These are phyloP conservation scores for Aspergillus novofumigatus DNA, from an alignment of 2,329 filamentous ascomycete genomes.

Conservation along the genomic window DNA sequence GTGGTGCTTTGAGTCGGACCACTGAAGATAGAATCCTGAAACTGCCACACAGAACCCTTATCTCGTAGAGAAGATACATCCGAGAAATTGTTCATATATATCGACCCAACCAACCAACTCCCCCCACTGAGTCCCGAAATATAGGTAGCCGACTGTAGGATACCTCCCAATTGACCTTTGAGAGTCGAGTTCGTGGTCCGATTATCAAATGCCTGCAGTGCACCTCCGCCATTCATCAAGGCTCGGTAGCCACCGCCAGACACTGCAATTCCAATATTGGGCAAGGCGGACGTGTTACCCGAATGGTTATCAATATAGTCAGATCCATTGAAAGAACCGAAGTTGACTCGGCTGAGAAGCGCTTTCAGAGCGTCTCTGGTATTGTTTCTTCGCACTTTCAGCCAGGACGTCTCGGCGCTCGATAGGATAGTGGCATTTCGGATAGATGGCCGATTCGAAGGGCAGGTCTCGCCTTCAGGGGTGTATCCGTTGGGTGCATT, in stretches of 20 bases:
- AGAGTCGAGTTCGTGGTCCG: constrained; percentile 61
- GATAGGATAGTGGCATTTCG: constrained; percentile 64
- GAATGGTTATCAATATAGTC: constrained; percentile 62
- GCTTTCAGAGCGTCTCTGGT: constrained; percentile 70
- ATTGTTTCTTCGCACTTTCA: constrained; percentile 64
- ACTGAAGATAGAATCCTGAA: constrained; percentile 47
- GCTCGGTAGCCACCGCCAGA: constrained; percentile 86
- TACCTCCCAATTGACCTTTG: constrained; percentile 68
- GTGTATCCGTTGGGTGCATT: constrained; percentile 67
- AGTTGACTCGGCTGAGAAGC: constrained; percentile 67
- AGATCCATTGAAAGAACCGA: constrained; percentile 68
- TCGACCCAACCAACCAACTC: constrained; percentile 76
- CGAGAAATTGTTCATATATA: constrained; percentile 76
- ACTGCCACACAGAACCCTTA: constrained; percentile 24
- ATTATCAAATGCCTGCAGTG: constrained; percentile 72
- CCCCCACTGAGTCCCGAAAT: constrained; percentile 78
- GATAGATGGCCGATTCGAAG: constrained; percentile 62
- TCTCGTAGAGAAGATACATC: constrained; percentile 50
- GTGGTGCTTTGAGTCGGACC: constrained; percentile 35
- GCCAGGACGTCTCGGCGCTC: constrained; percentile 68
- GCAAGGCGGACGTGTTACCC: constrained; percentile 54
- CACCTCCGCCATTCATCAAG: constrained; percentile 79
- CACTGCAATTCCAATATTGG: constrained; percentile 71
- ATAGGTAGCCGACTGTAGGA: constrained; percentile 80
- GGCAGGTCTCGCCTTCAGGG: constrained; percentile 66